A percentile compares a stretch with the other conserved stretches of the same genome.
Conservation (phyloP, 2,329 filamentous ascomycete genomes). For the Diaporthe nobilis region DNA sequence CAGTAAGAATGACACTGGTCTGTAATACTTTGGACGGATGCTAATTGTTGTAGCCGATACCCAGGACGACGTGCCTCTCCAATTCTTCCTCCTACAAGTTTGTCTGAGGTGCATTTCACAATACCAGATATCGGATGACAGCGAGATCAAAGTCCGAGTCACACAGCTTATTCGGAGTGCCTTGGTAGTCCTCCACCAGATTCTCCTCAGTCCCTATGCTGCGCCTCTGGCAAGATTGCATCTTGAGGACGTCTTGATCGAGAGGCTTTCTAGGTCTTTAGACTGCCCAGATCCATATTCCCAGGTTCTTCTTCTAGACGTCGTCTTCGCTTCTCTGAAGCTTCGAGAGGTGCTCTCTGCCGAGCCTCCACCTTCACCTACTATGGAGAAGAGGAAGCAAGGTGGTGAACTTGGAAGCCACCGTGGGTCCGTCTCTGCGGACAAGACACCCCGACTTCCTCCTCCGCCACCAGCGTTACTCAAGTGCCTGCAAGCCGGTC, state of each 20-base stretch:
- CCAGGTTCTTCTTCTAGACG: constrained; percentile 83
- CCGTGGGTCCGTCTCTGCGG: constrained; percentile 55
- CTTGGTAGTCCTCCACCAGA: constrained; percentile 78
- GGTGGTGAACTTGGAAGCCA: constrained; percentile 58
- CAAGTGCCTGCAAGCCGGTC: constrained; percentile 86
- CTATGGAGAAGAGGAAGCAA: constrained; percentile 61
- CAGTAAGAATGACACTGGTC: constrained; percentile 60
- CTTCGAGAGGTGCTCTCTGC: constrained; percentile 64
- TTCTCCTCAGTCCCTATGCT: constrained; percentile 75
- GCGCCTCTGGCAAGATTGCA: constrained; percentile 72
- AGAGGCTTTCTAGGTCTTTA: constrained; percentile 74
- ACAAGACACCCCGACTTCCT: constrained; percentile 47
- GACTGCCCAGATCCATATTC: constrained; percentile 76
- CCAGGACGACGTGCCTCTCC: constrained; percentile 71
- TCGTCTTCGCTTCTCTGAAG: constrained; percentile 81
- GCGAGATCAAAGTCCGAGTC: constrained; percentile 62
- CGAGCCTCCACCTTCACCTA: constrained; percentile 60
- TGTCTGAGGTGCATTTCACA: constrained; percentile 74
- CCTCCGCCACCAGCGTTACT: constrained; percentile 80
- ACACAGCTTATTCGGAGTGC: constrained; percentile 80
- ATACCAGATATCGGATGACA: constrained; percentile 53
- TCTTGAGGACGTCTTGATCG: constrained; percentile 79
- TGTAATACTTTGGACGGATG: not conserved
- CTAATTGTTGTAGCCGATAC: constrained; percentile 60
- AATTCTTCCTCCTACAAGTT: constrained; percentile 77